Conservation (phyloP, 176 grass and related monocot genomes). For the Neostapfia colusana region DNA sequence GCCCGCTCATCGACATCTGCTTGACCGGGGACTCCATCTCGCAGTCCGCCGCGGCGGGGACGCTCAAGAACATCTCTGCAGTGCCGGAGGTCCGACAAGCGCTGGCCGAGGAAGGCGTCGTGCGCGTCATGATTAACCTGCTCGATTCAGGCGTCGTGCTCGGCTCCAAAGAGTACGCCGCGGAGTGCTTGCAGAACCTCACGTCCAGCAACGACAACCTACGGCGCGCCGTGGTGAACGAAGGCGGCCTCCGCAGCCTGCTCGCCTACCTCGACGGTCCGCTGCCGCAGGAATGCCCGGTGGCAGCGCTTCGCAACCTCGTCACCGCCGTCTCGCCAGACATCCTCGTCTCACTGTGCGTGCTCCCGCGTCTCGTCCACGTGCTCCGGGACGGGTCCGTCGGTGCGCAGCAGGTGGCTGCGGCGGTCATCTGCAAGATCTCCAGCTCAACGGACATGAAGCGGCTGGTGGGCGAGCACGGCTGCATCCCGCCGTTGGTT, state of each 20-base stretch:
- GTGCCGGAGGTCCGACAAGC: constrained; percentile 78
- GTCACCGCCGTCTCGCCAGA: constrained; percentile 58
- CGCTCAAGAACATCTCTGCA: constrained; percentile 82
- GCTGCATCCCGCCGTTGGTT: constrained; percentile 68
- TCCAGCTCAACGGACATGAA: constrained; percentile 76
- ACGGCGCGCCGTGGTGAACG: constrained; percentile 62
- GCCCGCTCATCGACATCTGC: constrained; percentile 82
- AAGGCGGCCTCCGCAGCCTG: constrained; percentile 84
- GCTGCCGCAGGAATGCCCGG: constrained; percentile 67
- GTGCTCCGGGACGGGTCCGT: constrained; percentile 76
- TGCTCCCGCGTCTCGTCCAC: constrained; percentile 76
- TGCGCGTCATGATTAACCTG: constrained; percentile 84
- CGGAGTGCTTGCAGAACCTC: constrained; percentile 86
- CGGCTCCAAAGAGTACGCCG: constrained; percentile 90
- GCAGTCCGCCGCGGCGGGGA: constrained; percentile 61
- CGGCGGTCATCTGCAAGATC: constrained; percentile 69
- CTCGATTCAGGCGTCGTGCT: constrained; percentile 66
- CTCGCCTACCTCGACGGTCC: constrained; percentile 79
- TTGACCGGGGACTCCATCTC: constrained; percentile 80
- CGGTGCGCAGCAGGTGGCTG: constrained; percentile 71
- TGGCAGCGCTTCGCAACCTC: constrained; percentile 78
- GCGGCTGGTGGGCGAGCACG: constrained; percentile 71
- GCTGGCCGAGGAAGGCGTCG: constrained; percentile 78
- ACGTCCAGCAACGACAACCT: constrained; percentile 74
- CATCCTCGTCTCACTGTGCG: constrained; percentile 68